Base-by-base conservation (phyloP, 768 basidiomycete genomes). In the Xerocomus potaroensis region DNA sequence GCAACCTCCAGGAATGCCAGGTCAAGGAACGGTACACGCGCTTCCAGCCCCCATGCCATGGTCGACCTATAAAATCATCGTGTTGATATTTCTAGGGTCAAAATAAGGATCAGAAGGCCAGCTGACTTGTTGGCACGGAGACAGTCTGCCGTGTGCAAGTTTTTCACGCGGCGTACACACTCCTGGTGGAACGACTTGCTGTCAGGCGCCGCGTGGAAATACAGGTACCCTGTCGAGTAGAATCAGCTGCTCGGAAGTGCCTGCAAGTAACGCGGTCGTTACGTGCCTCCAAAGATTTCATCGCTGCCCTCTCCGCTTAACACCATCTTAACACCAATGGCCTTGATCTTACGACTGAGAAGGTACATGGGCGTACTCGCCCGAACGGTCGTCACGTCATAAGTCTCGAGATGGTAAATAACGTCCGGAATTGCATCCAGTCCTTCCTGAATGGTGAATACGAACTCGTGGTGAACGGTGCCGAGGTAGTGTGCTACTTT, bases 251-350 rank as follows among this genome's bases (percentile, higher is more conserved):
- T 27, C 31, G 41, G 10, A 31, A 33, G 33, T 24, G 30, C 38
- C 27, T 35, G 30, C 48, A 0, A 10, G 39, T 26, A 21, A 47
- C n/a, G 43, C 27, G 14, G 37, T 26, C 3, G 59, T 57, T 23
- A 30, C 59, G 55, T 63, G 89, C 93, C 94, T 72, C 95, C 95
- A 30, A 97, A 80, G 51, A 98, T 92, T 69, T 99, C 96, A 58
- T 99, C 96, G 52, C 89, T 91, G 31, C 96, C 96, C 69, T 99
- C 96, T 15, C 96, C 96, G 54, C 87, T 91, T 29, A 98, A 76
- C 14, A 99, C 96, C 96, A 99, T 99, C 73, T 99, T 99, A 43
- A 99, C 96, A 48, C 96, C 96, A 90, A 92, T 97, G 4, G 96
- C 95, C 72, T 98, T 99, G 73, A 99, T 94, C 72, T 99, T 98